phyloP scores from a whole-genome alignment of 2,329 filamentous ascomycete genomes.

The Setomelanomma holmii region DNA sequence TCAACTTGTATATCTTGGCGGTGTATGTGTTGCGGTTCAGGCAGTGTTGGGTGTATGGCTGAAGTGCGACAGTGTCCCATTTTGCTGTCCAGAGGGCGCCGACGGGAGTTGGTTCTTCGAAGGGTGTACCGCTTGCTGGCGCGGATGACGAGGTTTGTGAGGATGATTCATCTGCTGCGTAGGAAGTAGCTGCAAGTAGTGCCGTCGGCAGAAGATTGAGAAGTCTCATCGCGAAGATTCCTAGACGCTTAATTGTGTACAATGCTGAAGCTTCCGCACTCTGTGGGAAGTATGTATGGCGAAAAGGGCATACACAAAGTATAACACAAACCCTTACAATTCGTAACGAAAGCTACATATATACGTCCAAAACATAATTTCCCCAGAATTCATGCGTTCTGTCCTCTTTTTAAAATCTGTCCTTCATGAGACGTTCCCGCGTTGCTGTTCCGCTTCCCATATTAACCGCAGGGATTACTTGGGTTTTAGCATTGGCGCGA shows the following conservation, averaged over 20 bases:
- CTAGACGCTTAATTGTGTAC: not conserved
- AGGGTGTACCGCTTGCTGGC: not conserved
- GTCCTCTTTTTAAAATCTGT: constrained; percentile 19
- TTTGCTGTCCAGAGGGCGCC: constrained; percentile 41
- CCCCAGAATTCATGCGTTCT: constrained; percentile 12
- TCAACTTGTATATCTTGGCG: constrained; percentile 40
- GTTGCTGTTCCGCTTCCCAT: constrained; percentile 21
- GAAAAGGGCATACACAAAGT: not conserved
- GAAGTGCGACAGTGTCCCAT: constrained; percentile 33
- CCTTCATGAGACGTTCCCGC: constrained; percentile 5
- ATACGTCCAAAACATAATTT: not conserved
- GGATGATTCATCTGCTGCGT: constrained; percentile 18
- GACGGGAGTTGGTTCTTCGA: constrained; percentile 35
- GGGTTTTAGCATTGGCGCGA: constrained; percentile 7
- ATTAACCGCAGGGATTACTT: constrained; percentile 20
- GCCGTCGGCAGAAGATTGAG: constrained; percentile 27
- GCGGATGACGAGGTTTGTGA: constrained; percentile 13
- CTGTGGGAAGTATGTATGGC: not conserved
- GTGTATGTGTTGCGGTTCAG: constrained; percentile 22
- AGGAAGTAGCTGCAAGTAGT: constrained; percentile 26
- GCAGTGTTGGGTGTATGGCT: constrained; percentile 33
- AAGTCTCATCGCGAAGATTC: too few species aligned
- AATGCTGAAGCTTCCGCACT: not conserved
- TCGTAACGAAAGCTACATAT: not conserved
- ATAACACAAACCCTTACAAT: not conserved